Evolutionary conservation across 257 asterid genomes (phyloP).

Genomic region (Cruciata laevipes): DNA sequence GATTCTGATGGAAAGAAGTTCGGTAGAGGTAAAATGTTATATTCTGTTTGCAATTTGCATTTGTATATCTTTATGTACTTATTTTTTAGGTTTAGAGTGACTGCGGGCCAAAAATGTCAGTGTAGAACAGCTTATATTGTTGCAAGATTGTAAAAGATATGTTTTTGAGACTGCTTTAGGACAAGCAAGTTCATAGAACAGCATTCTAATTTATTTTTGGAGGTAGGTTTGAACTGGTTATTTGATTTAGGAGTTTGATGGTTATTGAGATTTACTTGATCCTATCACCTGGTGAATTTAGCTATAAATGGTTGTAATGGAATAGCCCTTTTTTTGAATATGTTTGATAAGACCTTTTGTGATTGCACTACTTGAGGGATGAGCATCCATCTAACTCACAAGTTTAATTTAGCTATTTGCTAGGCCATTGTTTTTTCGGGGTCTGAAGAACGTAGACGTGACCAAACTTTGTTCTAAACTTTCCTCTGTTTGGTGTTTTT

Average conservation of each 20-base stretch:
- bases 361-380: not conserved
- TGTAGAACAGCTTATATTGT: not conserved
- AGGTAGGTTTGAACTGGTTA: not conserved
- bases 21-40: constrained; percentile 69
- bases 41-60: not conserved
- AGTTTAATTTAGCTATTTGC: not conserved
- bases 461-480: not conserved
- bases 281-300: not conserved
- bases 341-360: not conserved
- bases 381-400: not conserved
- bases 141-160: not conserved
- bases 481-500: constrained; percentile 21
- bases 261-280: not conserved
- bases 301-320: not conserved
- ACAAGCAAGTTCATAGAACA: not conserved
- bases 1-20: constrained; percentile 81
- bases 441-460: not conserved
- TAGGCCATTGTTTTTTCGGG: not conserved
- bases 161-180: not conserved
- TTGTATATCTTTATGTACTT: not conserved
- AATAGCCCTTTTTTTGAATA: not conserved
- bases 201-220: not conserved
- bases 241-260: not conserved
- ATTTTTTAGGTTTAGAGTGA: not conserved
- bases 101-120: not conserved